Base-by-base conservation (phyloP, 345 rosid species). In the Durio zibethinus region DNA sequence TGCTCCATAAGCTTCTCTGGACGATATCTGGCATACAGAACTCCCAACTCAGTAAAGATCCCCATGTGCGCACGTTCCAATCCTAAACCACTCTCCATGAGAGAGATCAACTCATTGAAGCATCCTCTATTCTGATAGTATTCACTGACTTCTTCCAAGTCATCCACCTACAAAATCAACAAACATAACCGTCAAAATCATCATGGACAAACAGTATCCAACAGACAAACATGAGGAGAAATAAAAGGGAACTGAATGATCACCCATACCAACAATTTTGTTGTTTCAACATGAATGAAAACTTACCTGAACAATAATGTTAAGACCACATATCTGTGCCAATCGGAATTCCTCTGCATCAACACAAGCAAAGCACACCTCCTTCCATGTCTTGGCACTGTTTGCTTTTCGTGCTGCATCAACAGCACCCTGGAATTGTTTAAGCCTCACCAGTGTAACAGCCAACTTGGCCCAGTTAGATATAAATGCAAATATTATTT, bases 381-480 rank as follows among this genome's bases (percentile, higher is more conserved):
- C 98, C 86, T 93, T 96, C 99, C 99, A 96, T 60, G 98, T 96
- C 90, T 93, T 96, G 38, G 97, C 97, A 80, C 98, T 93, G 91
- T 93, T 93, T 67, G 99, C 99, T 85, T 96, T 96, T 65, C 99
- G 86, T 79, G 99, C 98, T 52, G 99, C 99, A 76, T 96, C 99
- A 79, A 96, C 99, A 82, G 99, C 99, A 69, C 97, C 91, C 85
- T 96, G 99, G 85, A 93, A 96, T 82, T 96, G 99, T 77, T 89
- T 86, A 83, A 96, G 88, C 87, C 90, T 93, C 78, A 96, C 99
- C 72, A 96, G 93, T 5, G 99, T 93, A 82, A 86, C 85, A 12
- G 99, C 98, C 90, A 96, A 85, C 83, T 96, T 96, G 74, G 95
- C 98, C 99, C 99, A 96, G 90, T 96, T 96, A 4, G 99, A 94